phyloP scores from a whole-genome alignment of 2,329 filamentous ascomycete genomes.

The Helicocarpus griseus region DNA sequence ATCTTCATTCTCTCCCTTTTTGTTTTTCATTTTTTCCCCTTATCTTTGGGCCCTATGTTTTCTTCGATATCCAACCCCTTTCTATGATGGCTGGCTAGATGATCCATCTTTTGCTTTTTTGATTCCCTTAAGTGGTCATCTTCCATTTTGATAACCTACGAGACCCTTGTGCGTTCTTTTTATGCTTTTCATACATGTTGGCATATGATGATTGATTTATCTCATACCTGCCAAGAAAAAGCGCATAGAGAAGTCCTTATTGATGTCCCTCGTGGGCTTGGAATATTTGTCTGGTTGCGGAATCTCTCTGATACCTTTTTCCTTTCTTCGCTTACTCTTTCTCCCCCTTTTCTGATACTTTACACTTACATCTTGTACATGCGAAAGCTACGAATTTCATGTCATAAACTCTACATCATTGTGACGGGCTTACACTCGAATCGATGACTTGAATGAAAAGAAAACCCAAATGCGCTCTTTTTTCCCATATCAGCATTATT shows the following conservation, averaged over 20 bases:
- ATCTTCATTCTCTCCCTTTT: neutral
- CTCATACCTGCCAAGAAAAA: neutral
- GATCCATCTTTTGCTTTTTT: neutral
- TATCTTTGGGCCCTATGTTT: too few relatives aligned
- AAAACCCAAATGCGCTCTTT: neutral
- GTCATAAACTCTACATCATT: neutral
- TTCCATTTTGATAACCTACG: neutral
- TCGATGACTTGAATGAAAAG: neutral
- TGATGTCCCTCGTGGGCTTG: neutral
- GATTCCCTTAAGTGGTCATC: neutral
- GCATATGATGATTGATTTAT: neutral
- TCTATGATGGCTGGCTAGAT: neutral
- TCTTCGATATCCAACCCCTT: neutral
- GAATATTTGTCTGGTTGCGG: neutral
- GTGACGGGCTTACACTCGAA: neutral
- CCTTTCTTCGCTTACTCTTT: neutral
- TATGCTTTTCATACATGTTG: neutral
- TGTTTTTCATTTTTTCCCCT: neutral
- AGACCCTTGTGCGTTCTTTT: neutral
- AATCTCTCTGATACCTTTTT: neutral
- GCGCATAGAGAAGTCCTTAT: neutral
- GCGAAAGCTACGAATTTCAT: neutral
- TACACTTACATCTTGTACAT: neutral
- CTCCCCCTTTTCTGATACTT: neutral
- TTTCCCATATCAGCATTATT: neutral